Evolutionary conservation across 345 rosid genomes (phyloP).

Genomic region (Eucalyptus lansdowneana): DNA sequence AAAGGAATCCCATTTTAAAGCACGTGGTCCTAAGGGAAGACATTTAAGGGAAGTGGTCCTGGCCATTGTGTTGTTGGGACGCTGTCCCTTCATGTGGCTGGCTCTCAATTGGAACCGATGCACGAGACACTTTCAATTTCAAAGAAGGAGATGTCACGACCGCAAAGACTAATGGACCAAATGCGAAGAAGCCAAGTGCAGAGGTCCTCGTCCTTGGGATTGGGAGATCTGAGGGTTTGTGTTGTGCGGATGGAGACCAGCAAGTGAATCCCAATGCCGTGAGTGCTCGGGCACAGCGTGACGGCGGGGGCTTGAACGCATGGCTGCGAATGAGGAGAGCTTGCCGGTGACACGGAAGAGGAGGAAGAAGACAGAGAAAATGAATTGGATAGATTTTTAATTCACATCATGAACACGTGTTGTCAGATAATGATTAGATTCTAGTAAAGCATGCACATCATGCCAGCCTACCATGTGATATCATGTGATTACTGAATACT

Average conservation of each 20-base stretch:
- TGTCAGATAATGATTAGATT: not conserved
- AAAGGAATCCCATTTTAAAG: not conserved
- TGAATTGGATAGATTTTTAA: not conserved
- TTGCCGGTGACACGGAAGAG: not conserved
- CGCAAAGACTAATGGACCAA: fast-evolving
- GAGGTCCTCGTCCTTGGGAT: not conserved
- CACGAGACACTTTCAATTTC: not conserved
- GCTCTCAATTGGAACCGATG: not conserved
- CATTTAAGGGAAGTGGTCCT: not conserved
- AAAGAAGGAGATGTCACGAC: not conserved
- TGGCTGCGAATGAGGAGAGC: not conserved
- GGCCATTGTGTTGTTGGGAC: not conserved
- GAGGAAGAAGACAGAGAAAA: not conserved
- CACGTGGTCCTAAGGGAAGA: not conserved
- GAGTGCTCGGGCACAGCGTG: not conserved
- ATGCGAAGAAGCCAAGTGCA: not conserved
- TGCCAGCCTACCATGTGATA: fast-evolving
- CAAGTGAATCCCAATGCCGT: not conserved
- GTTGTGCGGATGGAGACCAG: not conserved
- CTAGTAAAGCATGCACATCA: fast-evolving
- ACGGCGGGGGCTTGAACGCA: not conserved
- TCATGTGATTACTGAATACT: not conserved
- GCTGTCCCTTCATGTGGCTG: not conserved
- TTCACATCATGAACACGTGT: not conserved
- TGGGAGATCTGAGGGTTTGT: not conserved